Conservation (phyloP, 176 grass and related monocot species). For the Alloteropsis semialata region DNA sequence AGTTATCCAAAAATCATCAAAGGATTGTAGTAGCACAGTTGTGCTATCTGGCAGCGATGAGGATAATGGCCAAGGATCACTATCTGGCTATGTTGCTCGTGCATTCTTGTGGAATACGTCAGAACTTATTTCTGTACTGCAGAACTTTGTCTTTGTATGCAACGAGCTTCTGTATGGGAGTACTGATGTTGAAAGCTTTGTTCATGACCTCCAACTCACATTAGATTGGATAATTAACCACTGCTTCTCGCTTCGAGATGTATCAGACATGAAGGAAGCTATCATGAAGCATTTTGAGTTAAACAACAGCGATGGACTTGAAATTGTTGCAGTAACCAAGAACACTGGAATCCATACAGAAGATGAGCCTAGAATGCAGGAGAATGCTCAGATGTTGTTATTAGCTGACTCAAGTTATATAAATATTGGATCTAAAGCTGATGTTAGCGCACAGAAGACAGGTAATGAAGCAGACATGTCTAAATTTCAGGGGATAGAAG, state of each 20-base stretch:
- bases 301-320: constrained; percentile 43
- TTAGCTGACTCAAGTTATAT: constrained; percentile 13
- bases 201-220: constrained; percentile 48
- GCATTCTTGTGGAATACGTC: constrained; percentile 83
- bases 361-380: constrained; percentile 29
- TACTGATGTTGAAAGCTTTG: constrained; percentile 58
- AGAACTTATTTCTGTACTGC: constrained; percentile 64
- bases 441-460: neutral
- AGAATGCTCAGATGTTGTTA: constrained; percentile 9
- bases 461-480: constrained; percentile 17
- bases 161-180: constrained; percentile 65
- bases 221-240: constrained; percentile 82
- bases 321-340: constrained; percentile 29
- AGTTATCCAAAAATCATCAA: constrained; percentile 64
- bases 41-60: constrained; percentile 24
- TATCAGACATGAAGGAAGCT: constrained; percentile 85
- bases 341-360: constrained; percentile 13
- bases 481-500: constrained; percentile 29
- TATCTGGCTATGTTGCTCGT: constrained; percentile 63
- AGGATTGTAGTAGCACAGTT: constrained; percentile 39
- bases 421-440: constrained; percentile 30
- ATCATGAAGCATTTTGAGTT: constrained; percentile 69
- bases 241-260: constrained; percentile 91
- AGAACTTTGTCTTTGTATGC: constrained; percentile 65
- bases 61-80: neutral